Conservation (phyloP, 495 filamentous ascomycete genomes). For the Aspergillus nanangensis region DNA sequence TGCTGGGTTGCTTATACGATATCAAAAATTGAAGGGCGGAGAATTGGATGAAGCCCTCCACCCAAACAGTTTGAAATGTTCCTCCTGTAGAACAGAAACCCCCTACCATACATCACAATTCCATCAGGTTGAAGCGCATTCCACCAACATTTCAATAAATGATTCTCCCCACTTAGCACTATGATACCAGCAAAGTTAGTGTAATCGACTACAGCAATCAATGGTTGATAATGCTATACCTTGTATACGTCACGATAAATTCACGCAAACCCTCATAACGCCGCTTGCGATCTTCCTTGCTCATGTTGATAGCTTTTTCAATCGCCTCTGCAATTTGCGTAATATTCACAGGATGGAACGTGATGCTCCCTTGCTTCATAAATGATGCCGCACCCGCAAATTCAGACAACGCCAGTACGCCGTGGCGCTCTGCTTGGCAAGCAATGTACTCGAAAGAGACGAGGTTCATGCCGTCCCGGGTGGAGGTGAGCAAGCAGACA, state of each 20-base stretch:
- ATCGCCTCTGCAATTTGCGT: conserved; percentile 84
- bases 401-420: conserved; percentile 87
- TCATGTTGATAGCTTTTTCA: conserved; percentile 79
- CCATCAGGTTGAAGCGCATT: neutral
- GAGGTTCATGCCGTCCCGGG: conserved; percentile 95
- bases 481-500: conserved; percentile 84
- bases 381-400: conserved; percentile 88
- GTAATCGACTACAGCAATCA: too few species aligned
- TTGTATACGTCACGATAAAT: conserved; percentile 88
- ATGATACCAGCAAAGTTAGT: conserved; percentile 1
- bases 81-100: too few species aligned
- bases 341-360: conserved; percentile 90
- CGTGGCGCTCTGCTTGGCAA: conserved; percentile 75
- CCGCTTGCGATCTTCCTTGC: conserved; percentile 64
- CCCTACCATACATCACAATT: too few species aligned
- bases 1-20: too few species aligned
- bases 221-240: conserved; percentile 24
- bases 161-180: conserved; percentile 36
- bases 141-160: conserved; percentile 28
- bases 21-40: too few species aligned
- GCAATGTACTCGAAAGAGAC: conserved; percentile 96
- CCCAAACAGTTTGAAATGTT: too few species aligned
- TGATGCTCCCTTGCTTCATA: conserved; percentile 70
- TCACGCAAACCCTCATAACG: conserved; percentile 77
- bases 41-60: too few species aligned